Evolutionary conservation across 345 rosid genomes (phyloP), one percentile per base, ranked within the genome.

Genomic region (Cardamine chenopodiifolia): DNA sequence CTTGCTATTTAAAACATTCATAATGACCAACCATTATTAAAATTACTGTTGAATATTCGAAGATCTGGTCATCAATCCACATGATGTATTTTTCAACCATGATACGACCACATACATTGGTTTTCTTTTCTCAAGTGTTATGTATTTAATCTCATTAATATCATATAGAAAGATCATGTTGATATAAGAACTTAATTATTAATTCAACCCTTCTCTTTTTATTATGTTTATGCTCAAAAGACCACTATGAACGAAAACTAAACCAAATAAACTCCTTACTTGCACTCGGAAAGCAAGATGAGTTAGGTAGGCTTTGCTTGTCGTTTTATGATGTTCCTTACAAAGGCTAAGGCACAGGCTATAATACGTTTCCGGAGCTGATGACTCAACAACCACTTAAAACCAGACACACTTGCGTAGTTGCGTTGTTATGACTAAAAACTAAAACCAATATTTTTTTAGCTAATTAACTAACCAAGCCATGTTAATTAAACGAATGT

Each of bases 331-430:
- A 75, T 62, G 64, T 68, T 53, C 53, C 65, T 70, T 23, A 57
- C 71, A 72, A 64, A 72, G 61, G 54, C 64, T 42, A 61, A 7
- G 74, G 50, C 48, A 66, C 62, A 70, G 76, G 54, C 79, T 79
- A 77, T 47, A 56, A 8, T 62, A 34, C 52, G 34, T 70, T 73
- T 50, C 55, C 68, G 68, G 64, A 76, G 58, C 59, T 73, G 76
- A 70, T 82, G 85, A 82, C 82, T 82, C 87, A 70, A 37, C 75
- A 72, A 57, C 75, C 87, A 82, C 87, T 83, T 62, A 37, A 42
- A 35, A 29, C 58, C 59, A 34, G 55, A 63, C 40, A 64, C 50
- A 69, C 76, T 77, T 18, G 68, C 75, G 49, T 29, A 29, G 32
- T 29, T 31, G 34, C 14, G 42, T 37, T 37, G 42, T 25, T 56